A percentile compares a stretch with the other conserved stretches of the same genome.
phyloP scores from a whole-genome alignment of 768 basidiomycete species.

The Xerocomellus chrysenteron region DNA sequence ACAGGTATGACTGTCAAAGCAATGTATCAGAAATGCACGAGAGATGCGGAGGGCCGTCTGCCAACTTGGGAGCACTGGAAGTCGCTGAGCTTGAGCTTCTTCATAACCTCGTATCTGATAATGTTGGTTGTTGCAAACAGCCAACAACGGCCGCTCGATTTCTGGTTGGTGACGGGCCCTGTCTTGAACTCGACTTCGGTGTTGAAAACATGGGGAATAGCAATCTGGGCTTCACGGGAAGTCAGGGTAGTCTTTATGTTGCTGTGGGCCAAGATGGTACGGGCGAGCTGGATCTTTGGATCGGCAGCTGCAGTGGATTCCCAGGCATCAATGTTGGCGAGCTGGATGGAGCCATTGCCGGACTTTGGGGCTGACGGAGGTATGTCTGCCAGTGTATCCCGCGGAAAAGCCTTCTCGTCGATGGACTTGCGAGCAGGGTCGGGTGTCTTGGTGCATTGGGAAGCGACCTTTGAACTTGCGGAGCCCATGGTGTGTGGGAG shows the following conservation, averaged over 20 bases:
- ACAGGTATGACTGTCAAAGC: conserved; percentile 68
- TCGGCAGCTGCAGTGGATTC: conserved; percentile 53
- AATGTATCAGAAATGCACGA: conserved; percentile 5
- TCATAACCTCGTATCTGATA: conserved; percentile 80
- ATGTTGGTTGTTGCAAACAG: conserved; percentile 91
- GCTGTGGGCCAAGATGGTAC: conserved; percentile 69
- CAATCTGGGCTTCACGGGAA: conserved; percentile 59
- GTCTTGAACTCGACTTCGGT: conserved; percentile 77
- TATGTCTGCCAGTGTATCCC: neutral
- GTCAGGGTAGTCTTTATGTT: conserved; percentile 62
- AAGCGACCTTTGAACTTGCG: conserved; percentile 23
- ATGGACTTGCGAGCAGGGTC: conserved; percentile 23
- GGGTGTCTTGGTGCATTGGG: conserved; percentile 12
- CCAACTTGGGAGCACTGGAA: conserved; percentile 88
- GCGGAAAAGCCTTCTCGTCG: conserved; percentile 25
- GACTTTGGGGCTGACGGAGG: conserved; percentile 37
- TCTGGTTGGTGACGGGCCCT: conserved; percentile 83
- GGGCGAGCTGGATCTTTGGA: conserved; percentile 69
- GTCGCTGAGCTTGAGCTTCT: conserved; percentile 79
- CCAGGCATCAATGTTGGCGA: conserved; percentile 63
- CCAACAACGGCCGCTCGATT: conserved; percentile 91
- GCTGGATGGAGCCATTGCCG: conserved; percentile 58
- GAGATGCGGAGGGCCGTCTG: neutral
- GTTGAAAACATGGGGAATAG: conserved; percentile 82
- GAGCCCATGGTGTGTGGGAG: conserved; percentile 24